Evolutionary conservation across 2,329 filamentous ascomycete genomes (phyloP), one percentile per base, ranked within the genome.

Genomic region (Whalleya microplaca): DNA sequence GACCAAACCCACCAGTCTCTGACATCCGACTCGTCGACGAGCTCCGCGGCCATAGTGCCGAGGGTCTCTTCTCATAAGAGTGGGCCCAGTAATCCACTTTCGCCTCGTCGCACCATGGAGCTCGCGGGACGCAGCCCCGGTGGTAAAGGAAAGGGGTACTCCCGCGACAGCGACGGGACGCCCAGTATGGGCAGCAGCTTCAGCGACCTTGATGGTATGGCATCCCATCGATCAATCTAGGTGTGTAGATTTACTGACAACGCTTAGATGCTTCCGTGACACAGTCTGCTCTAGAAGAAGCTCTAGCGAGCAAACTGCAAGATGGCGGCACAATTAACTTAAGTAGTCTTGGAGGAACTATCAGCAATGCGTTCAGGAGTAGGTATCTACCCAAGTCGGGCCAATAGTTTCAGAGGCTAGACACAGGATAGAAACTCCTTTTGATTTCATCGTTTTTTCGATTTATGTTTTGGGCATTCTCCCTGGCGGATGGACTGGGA

Each of bases 101-200:
- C 80, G 42, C 86, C 86, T 1, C 81, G 82, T 20, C 80, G 86
- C 21, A 81, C 81, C 14, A 78, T 81, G 6, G 87, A 89, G 66
- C 67, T 87, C 47, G 77, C 81, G 2, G 80, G 80, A 21, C 75
- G 82, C 44, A 85, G 81, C 64, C 82, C 84, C 1, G 73, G 75
- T 8, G 75, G 73, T 8, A 81, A 80, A 57, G 77, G 75, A 23
- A 80, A 81, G 64, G 79, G 76, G 0, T 73, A 77, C 45, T 83
- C 82, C 1, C 79, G 80, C 12, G 86, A 89, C 12, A 91, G 88
- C 67, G 88, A 92, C 60, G 88, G 88, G 14, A 88, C 87, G 14
- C 89, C 88, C 1, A 92, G 89, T 65, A 92, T 92, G 86, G 89
- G 90, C 1, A 94, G 90, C 71, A 93, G 90, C 66, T 95, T 92